These are phyloP conservation scores for Lipomyces yamadae DNA, from an alignment of 805 yeast species.

Conservation along the genomic window DNA sequence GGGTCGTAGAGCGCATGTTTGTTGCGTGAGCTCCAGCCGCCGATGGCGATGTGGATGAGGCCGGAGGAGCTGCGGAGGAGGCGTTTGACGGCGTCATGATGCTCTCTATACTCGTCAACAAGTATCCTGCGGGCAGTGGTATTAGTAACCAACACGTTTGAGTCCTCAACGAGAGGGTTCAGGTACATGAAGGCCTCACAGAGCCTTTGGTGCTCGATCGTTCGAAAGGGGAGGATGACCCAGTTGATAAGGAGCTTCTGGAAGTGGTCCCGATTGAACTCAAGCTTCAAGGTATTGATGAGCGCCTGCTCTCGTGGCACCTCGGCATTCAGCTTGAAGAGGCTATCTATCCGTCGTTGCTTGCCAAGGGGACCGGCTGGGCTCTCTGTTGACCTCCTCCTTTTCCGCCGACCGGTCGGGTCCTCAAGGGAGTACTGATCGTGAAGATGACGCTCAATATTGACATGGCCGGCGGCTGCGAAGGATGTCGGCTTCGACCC, in stretches of 20 bases:
- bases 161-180: conserved; percentile 6
- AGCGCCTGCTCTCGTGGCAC: no score
- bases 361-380: no score
- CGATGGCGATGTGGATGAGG: conserved; percentile 7
- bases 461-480: no score
- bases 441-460: no score
- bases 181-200: conserved; percentile 3
- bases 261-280: no score
- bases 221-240: conserved; percentile 7
- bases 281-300: no score
- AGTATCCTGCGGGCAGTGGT: neutral
- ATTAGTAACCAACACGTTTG: conserved; percentile 7
- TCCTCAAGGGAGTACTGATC: no score
- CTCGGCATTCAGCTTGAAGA: no score
- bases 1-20: neutral
- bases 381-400: no score
- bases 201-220: conserved; percentile 8
- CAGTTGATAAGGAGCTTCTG: conserved; percentile 8
- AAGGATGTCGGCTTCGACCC: no score
- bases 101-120: conserved; percentile 8
- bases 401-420: no score
- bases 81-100: neutral
- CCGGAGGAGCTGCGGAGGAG: conserved; percentile 3
- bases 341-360: no score
- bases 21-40: conserved; percentile 10